phyloP scores from a whole-genome alignment of 331 rosid genomes.

The Pyrus hybrid region DNA sequence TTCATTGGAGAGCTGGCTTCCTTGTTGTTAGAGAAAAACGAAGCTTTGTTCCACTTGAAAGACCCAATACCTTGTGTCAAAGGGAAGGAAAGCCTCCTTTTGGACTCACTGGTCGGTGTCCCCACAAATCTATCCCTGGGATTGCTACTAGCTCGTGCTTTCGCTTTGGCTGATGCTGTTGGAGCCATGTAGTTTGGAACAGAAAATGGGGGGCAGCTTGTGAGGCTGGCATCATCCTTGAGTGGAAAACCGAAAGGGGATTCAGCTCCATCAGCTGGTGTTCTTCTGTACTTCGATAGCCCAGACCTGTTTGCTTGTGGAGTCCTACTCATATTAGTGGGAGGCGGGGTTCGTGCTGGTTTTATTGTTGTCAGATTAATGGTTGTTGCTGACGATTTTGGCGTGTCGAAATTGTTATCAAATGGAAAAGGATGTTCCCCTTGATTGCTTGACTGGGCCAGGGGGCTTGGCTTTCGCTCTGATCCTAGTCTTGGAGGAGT shows the following conservation, averaged over 20 bases:
- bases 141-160: constrained; percentile 58
- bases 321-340: constrained; percentile 17
- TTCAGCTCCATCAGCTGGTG: constrained; percentile 32
- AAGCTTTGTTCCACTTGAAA: constrained; percentile 72
- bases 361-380: constrained; percentile 31
- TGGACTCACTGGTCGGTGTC: constrained; percentile 69
- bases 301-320: constrained; percentile 48
- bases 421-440: constrained; percentile 41
- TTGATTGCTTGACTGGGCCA: constrained; percentile 45
- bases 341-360: constrained; percentile 44
- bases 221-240: constrained; percentile 80
- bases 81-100: constrained; percentile 77
- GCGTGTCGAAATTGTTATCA: constrained; percentile 64
- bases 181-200: constrained; percentile 86
- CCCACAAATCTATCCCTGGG: constrained; percentile 68
- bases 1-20: constrained; percentile 38
- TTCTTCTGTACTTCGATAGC: constrained; percentile 32
- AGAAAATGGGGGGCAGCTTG: constrained; percentile 87
- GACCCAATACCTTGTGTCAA: constrained; percentile 63
- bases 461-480: constrained; percentile 63
- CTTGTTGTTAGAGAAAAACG: constrained; percentile 46
- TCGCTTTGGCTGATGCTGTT: constrained; percentile 75
- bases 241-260: constrained; percentile 57
- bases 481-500: constrained; percentile 63
- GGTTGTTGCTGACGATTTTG: constrained; percentile 73